Evolutionary conservation across 2,329 filamentous ascomycete species (phyloP).

Genomic region (Pestalotiopsis sp.): DNA sequence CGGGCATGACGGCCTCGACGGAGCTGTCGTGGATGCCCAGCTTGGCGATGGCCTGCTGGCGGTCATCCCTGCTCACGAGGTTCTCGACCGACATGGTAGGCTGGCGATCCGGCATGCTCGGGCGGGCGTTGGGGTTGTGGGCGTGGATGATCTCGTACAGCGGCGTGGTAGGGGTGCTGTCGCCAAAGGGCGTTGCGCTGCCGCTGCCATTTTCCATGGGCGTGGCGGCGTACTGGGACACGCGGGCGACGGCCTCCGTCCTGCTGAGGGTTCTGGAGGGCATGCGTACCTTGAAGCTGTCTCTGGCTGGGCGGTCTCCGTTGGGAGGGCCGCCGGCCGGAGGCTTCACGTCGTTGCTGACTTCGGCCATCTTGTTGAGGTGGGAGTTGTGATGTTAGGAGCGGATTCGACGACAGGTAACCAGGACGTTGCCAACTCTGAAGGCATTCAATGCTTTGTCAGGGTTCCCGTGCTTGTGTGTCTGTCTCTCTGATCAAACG

Average conservation of each 20-base stretch:
- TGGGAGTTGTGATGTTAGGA: background rate
- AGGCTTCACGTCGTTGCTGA: conserved; percentile 1
- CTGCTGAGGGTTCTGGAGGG: conserved; percentile 2
- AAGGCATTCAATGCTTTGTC: conserved; percentile 7
- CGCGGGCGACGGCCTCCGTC: background rate
- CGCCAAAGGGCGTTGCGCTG: conserved; percentile 4
- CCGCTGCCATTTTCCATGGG: conserved; percentile 2
- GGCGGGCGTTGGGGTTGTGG: conserved; percentile 1
- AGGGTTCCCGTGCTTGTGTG: background rate
- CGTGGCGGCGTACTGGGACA: background rate
- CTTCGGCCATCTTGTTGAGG: conserved; percentile 4
- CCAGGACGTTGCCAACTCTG: conserved; percentile 10
- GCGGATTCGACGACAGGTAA: conserved; percentile 5
- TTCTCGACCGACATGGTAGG: conserved; percentile 7
- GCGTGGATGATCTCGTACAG: conserved; percentile 8
- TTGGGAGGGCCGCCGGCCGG: conserved; percentile 1
- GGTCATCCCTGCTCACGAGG: conserved; percentile 11
- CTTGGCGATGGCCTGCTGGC: conserved; percentile 12
- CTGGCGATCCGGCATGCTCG: conserved; percentile 4
- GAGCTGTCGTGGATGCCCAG: conserved; percentile 18
- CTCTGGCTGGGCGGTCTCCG: background rate
- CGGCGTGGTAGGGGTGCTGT: conserved; percentile 6
- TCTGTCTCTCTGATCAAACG: background rate
- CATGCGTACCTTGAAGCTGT: conserved; percentile 8
- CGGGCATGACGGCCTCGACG: conserved; percentile 32